Conservation (phyloP, 495 filamentous ascomycete genomes). For the Penicillium canariense region DNA sequence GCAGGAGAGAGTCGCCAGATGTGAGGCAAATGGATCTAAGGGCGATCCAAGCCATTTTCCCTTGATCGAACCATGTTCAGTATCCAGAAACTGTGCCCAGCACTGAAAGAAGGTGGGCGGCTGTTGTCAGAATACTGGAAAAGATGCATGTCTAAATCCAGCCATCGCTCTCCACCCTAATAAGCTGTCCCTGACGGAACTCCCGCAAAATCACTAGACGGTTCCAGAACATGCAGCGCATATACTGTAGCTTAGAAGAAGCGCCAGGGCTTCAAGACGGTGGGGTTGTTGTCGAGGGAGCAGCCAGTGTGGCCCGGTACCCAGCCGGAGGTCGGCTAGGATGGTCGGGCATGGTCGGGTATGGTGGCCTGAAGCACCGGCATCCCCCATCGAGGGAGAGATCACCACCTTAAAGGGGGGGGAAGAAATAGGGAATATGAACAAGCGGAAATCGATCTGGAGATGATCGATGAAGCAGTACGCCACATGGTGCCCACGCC, state of each 20-base stretch:
- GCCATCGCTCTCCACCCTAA: neutral
- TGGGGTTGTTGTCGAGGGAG: neutral
- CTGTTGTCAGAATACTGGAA: neutral
- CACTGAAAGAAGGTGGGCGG: neutral
- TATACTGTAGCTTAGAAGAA: neutral
- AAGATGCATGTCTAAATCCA: neutral
- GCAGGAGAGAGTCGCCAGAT: neutral
- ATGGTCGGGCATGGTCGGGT: conserved; percentile 12
- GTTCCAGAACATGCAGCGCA: neutral
- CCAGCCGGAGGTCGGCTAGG: conserved; percentile 8
- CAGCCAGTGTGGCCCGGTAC: neutral
- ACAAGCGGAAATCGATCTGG: neutral
- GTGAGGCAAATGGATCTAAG: neutral
- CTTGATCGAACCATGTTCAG: too few relatives aligned
- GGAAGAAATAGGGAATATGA: neutral
- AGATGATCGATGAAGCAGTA: neutral
- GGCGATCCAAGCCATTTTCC: too few relatives aligned
- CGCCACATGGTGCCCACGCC: neutral
- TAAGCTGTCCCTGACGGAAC: neutral
- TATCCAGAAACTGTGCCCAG: neutral
- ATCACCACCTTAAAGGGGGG: neutral
- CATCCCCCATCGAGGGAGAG: neutral
- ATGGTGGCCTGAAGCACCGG: neutral
- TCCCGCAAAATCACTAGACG: neutral
- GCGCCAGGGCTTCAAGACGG: neutral